Conservation (phyloP, 2,329 filamentous ascomycete genomes). For the Paraconiothyrium sp. region DNA sequence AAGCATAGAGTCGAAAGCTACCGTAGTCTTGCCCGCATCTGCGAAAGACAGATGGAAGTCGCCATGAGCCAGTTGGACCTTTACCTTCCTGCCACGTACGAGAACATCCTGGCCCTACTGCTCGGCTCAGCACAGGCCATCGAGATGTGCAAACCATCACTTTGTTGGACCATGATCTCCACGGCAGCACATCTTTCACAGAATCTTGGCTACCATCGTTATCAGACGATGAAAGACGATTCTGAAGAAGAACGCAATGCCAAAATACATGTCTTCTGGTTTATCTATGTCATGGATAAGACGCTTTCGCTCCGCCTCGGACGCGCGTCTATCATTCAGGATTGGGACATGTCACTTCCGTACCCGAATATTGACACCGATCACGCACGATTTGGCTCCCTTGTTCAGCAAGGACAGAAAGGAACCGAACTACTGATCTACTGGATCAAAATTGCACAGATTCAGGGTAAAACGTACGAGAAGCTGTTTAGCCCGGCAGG, state of each 20-base stretch:
- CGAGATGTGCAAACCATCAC: constrained; percentile 48
- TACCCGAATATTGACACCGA: constrained; percentile 19
- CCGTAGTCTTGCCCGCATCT: constrained; percentile 44
- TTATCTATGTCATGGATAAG: constrained; percentile 52
- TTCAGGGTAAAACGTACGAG: constrained; percentile 50
- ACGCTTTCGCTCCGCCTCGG: constrained; percentile 50
- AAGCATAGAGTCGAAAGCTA: constrained; percentile 22
- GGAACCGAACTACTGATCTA: constrained; percentile 39
- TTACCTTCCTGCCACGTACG: constrained; percentile 44
- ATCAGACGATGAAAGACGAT: constrained; percentile 47
- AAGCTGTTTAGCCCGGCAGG: constrained; percentile 49
- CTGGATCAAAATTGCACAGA: constrained; percentile 46
- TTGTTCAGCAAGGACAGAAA: constrained; percentile 20
- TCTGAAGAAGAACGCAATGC: constrained; percentile 34
- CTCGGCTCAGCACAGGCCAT: constrained; percentile 44
- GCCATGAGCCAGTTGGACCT: constrained; percentile 45
- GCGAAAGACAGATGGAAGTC: constrained; percentile 57
- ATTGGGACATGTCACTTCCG: constrained; percentile 50
- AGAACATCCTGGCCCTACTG: constrained; percentile 49
- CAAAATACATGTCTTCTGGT: constrained; percentile 49
- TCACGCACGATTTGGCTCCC: constrained; percentile 23
- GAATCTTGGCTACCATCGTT: constrained; percentile 48
- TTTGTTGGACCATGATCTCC: constrained; percentile 45
- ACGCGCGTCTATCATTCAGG: constrained; percentile 48
- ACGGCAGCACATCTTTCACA: constrained; percentile 45